A percentile compares a stretch with the other conserved stretches of the same genome.
These are phyloP conservation scores for Scutellospora calospora DNA, from an alignment of 371 early-diverging fungal genomes.

Conservation along the genomic window DNA sequence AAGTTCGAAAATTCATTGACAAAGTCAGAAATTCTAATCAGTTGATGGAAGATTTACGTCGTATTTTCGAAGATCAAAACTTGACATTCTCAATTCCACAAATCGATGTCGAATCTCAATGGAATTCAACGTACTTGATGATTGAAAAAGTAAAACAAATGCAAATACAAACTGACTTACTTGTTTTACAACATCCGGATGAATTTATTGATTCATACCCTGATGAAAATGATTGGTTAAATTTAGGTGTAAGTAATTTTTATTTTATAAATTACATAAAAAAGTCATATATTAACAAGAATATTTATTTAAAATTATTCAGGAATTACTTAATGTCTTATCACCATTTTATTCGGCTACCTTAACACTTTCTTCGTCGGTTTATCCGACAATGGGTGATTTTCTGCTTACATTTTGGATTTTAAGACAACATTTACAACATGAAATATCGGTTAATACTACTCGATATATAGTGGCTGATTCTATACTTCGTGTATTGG, in stretches of 20 bases:
- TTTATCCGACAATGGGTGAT: constrained; percentile 12
- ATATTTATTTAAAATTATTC: neutral
- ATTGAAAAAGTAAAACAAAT: constrained; percentile 20
- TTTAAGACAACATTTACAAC: neutral
- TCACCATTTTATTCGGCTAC: constrained; percentile 5
- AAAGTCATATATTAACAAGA: neutral
- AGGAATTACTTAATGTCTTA: neutral
- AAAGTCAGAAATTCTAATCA: neutral
- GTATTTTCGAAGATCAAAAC: neutral
- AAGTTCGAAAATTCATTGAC: constrained; percentile 15
- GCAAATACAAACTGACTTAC: constrained; percentile 8
- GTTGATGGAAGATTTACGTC: neutral
- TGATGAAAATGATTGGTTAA: neutral
- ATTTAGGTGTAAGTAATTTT: neutral
- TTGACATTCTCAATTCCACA: neutral
- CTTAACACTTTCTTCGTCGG: constrained; percentile 31
- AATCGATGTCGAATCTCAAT: neutral
- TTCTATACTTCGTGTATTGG: neutral
- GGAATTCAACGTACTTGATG: constrained; percentile 19
- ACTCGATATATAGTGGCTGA: neutral
- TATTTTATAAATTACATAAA: too few relatives aligned
- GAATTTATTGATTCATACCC: neutral
- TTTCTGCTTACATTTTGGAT: neutral
- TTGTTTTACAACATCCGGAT: constrained; percentile 15
- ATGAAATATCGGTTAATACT: neutral